Percentiles rank a stretch among this genome's conserved stretches.
phyloP scores from a whole-genome alignment of 2,329 filamentous ascomycete species.

The Lachnellula willkommii region DNA sequence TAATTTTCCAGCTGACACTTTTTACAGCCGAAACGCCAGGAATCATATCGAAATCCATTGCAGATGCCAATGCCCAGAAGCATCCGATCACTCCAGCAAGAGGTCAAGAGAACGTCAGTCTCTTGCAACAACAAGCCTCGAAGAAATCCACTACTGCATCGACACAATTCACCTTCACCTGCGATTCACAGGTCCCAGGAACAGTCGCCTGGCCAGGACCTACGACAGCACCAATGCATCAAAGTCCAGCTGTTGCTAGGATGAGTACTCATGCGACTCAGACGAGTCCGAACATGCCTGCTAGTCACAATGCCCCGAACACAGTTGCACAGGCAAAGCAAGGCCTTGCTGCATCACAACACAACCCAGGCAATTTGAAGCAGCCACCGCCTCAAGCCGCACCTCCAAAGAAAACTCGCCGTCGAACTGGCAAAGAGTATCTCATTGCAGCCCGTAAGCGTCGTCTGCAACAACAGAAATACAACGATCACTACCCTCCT shows the following conservation, averaged over 20 bases:
- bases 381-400: conserved; percentile 29
- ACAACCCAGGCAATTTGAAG: conserved; percentile 38
- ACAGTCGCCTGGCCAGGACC: conserved; percentile 68
- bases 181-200: conserved; percentile 80
- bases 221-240: conserved; percentile 18
- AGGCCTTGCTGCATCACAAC: conserved; percentile 27
- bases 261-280: conserved; percentile 32
- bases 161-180: conserved; percentile 94
- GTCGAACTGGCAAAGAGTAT: conserved; percentile 65
- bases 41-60: conserved; percentile 89
- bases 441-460: conserved; percentile 70
- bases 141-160: conserved; percentile 62
- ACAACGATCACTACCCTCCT: conserved; percentile 71
- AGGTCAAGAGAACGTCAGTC: conserved; percentile 73
- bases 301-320: conserved; percentile 7
- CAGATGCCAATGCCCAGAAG: conserved; percentile 80
- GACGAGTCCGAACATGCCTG: conserved; percentile 28
- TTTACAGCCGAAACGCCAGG: conserved; percentile 53
- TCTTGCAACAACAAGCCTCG: conserved; percentile 64
- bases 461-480: conserved; percentile 68
- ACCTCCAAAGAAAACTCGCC: conserved; percentile 56
- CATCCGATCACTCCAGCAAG: conserved; percentile 50
- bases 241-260: conserved; percentile 19
- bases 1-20: conserved; percentile 7
- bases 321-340: conserved; percentile 24